phyloP scores from a whole-genome alignment of 2,329 filamentous ascomycete genomes.

The Colletotrichum musae region DNA sequence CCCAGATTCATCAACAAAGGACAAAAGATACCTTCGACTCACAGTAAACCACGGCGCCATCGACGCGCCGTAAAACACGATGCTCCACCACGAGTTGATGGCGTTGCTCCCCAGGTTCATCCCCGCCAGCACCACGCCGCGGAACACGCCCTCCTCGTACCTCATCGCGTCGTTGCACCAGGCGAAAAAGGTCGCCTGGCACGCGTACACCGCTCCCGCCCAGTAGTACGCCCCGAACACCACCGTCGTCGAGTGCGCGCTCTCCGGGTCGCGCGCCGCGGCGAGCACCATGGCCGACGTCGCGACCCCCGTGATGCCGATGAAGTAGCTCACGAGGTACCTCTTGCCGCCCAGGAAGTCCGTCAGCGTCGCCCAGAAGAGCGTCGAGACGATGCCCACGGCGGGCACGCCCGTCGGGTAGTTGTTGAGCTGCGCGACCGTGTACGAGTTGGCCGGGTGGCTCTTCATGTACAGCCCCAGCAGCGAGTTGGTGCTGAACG shows the following conservation, averaged over 20 bases:
- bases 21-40: conserved; percentile 47
- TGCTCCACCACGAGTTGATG: conserved; percentile 81
- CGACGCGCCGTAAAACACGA: conserved; percentile 78
- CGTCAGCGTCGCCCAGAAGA: conserved; percentile 79
- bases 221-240: conserved; percentile 79
- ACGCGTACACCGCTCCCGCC: conserved; percentile 79
- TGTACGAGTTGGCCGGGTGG: conserved; percentile 59
- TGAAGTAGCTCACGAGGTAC: conserved; percentile 77
- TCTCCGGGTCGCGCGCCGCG: conserved; percentile 58
- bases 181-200: conserved; percentile 81
- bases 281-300: conserved; percentile 75
- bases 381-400: conserved; percentile 70
- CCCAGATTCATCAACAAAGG: not conserved
- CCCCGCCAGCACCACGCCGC: conserved; percentile 77
- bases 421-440: conserved; percentile 66
- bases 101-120: conserved; percentile 81
- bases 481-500: conserved; percentile 76
- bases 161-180: conserved; percentile 82
- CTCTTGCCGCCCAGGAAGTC: conserved; percentile 75
- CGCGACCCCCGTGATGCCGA: conserved; percentile 73
- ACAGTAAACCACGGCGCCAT: conserved; percentile 77
- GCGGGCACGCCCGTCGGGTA: conserved; percentile 71
- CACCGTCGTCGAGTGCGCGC: conserved; percentile 60
- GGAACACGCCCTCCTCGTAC: conserved; percentile 73
- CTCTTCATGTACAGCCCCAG: conserved; percentile 65